These are phyloP conservation scores for Physcomitrellopsis africana DNA, from an alignment of 225 moss, liverwort and hornwort species.

Conservation along the genomic window DNA sequence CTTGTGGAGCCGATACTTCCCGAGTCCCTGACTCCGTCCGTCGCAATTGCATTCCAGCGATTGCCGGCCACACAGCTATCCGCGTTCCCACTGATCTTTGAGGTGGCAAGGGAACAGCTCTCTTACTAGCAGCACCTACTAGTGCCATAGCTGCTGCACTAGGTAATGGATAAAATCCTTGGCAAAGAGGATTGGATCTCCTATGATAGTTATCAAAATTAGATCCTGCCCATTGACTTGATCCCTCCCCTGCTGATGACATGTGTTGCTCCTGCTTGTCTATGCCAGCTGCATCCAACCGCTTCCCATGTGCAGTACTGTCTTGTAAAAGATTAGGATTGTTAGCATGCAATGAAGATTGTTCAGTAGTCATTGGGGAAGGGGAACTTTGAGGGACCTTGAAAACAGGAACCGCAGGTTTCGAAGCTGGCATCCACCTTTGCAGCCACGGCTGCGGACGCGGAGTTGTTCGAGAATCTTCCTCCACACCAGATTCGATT, in stretches of 20 bases:
- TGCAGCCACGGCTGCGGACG: conserved; percentile 50
- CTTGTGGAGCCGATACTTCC: conserved; percentile 23
- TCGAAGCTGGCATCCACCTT: conserved; percentile 54
- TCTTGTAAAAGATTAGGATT: conserved; percentile 33
- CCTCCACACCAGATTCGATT: not conserved
- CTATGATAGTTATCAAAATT: conserved; percentile 9
- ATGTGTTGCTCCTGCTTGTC: conserved; percentile 21
- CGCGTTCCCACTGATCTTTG: conserved; percentile 39
- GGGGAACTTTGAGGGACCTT: conserved; percentile 11
- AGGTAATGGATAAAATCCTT: conserved; percentile 35
- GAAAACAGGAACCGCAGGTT: conserved; percentile 15
- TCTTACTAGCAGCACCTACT: conserved; percentile 52
- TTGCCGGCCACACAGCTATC: conserved; percentile 46
- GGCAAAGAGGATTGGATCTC: conserved; percentile 24
- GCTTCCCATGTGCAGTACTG: conserved; percentile 17
- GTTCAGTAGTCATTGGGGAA: conserved; percentile 10
- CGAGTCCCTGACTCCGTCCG: conserved; percentile 25
- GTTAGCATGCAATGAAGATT: conserved; percentile 29
- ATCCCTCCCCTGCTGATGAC: conserved; percentile 9
- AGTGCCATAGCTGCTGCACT: conserved; percentile 61
- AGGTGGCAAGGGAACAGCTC: conserved; percentile 37
- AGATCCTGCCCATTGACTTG: conserved; percentile 22
- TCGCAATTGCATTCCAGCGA: conserved; percentile 39
- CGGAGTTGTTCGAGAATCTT: conserved; percentile 12
- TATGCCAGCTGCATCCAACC: conserved; percentile 17